Conservation (phyloP, 768 basidiomycete genomes). For the Podaxis sp. region DNA sequence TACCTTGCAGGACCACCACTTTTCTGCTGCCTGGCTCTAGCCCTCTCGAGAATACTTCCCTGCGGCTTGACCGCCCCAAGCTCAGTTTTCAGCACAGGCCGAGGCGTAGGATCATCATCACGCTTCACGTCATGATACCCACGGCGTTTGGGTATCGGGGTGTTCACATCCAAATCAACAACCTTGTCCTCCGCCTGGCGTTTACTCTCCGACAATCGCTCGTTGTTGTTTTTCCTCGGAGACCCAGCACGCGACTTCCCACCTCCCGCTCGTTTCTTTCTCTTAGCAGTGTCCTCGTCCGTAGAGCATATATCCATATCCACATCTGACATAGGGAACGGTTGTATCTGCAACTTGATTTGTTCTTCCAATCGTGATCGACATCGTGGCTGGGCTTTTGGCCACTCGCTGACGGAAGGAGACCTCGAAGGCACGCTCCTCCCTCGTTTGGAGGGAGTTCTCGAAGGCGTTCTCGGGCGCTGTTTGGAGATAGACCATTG, state of each 20-base stretch:
- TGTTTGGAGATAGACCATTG: background rate
- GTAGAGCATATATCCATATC: background rate
- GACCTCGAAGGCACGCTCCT: background rate
- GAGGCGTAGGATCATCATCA: conserved; percentile 1
- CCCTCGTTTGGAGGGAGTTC: no score
- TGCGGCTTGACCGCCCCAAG: background rate
- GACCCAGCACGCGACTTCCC: background rate
- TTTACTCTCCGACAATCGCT: background rate
- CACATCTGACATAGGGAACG: background rate
- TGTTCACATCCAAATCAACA: background rate
- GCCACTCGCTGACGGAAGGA: background rate
- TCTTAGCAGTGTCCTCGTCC: background rate
- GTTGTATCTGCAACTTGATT: background rate
- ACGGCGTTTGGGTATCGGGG: conserved; percentile 2
- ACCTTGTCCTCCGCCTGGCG: background rate
- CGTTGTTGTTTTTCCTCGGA: background rate
- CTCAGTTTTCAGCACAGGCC: background rate
- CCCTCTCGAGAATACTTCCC: background rate
- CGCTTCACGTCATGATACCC: background rate
- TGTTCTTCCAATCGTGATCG: background rate
- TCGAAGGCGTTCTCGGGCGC: background rate
- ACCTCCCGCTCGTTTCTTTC: background rate
- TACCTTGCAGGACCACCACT: background rate
- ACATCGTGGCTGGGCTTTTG: no score
- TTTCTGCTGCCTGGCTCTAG: background rate